Percentiles rank a stretch among this genome's conserved stretches.
phyloP scores from a whole-genome alignment of 2,329 filamentous ascomycete species.

The Trematosphaeria pertusa region DNA sequence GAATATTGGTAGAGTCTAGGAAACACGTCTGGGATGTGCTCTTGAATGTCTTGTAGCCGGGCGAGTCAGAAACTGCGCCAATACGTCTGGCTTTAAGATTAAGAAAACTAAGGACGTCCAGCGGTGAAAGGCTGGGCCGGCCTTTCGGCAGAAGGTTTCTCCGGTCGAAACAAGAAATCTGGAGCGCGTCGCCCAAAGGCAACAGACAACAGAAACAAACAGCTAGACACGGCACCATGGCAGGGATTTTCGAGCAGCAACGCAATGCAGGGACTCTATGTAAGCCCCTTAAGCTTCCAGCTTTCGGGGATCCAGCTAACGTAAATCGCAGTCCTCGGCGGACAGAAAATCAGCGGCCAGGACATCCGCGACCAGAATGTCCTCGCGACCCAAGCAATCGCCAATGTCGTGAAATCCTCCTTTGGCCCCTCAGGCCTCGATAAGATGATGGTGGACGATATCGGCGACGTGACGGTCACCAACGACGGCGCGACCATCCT shows the following conservation, averaged over 20 bases:
- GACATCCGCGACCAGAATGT: slow-evolving; percentile 99
- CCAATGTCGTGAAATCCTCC: slow-evolving; percentile 98
- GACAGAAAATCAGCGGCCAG: slow-evolving; percentile 94
- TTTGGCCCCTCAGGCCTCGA: slow-evolving; percentile 97
- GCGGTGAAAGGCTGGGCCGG: too few species aligned
- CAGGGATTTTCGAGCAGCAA: slow-evolving; percentile 94
- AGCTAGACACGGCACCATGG: slow-evolving; percentile 66
- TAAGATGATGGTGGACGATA: slow-evolving; percentile 99
- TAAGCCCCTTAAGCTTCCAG: slow-evolving; percentile 50
- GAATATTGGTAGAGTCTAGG: too few species aligned
- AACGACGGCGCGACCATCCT: slow-evolving; percentile 99
- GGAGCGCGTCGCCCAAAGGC: slow-evolving; percentile 32
- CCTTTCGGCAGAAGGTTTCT: slow-evolving; percentile 31
- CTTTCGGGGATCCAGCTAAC: slow-evolving; percentile 26
- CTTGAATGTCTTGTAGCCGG: too few species aligned
- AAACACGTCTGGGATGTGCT: too few species aligned
- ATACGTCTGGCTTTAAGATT: too few species aligned
- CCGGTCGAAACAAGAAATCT: slow-evolving; percentile 38
- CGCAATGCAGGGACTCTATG: slow-evolving; percentile 90
- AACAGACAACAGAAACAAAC: slow-evolving; percentile 37
- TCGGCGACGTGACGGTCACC: slow-evolving; percentile 98
- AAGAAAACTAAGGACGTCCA: too few species aligned
- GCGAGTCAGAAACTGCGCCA: too few species aligned
- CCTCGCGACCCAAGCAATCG: slow-evolving; percentile 92
- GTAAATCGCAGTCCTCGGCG: slow-evolving; percentile 74